phyloP scores from a whole-genome alignment of 164 flowering plant genomes.

The Warburgia ugandensis region DNA sequence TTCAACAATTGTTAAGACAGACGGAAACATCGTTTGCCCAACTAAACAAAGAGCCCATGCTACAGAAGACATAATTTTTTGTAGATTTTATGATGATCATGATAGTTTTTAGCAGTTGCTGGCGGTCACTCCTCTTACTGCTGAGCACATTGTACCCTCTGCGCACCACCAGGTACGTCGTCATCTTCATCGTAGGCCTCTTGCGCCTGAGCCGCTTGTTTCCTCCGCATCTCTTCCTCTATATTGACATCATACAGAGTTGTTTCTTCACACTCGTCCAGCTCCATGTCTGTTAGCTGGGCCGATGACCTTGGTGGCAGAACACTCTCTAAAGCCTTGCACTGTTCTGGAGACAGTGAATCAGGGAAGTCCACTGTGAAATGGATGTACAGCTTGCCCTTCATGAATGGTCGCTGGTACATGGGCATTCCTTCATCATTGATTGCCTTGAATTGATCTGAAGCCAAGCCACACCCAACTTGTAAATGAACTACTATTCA shows the following conservation, averaged over 20 bases:
- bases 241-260: slow-evolving; percentile 82
- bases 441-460: slow-evolving; percentile 75
- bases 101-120: no score
- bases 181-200: slow-evolving; percentile 86
- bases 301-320: slow-evolving; percentile 44
- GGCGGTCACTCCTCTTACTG: no score
- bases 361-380: slow-evolving; percentile 86
- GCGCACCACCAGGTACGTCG: slow-evolving; percentile 48
- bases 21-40: no score
- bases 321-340: slow-evolving; percentile 43
- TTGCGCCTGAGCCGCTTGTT: slow-evolving; percentile 44
- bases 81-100: no score
- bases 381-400: slow-evolving; percentile 82
- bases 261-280: slow-evolving; percentile 93
- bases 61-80: no score
- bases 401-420: slow-evolving; percentile 83
- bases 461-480: no score
- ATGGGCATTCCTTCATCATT: slow-evolving; percentile 94
- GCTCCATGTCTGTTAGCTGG: slow-evolving; percentile 63
- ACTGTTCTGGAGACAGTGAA: slow-evolving; percentile 51
- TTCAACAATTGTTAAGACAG: no score
- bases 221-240: slow-evolving; percentile 86
- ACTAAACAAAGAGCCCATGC: no score
- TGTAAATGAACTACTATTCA: no score
- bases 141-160: slow-evolving; percentile 81